A percentile compares a stretch with the other conserved stretches of the same genome.
Evolutionary conservation across 1,284 basidiomycete species (phyloP).

Genomic region (Moesziomyces sp.): DNA sequence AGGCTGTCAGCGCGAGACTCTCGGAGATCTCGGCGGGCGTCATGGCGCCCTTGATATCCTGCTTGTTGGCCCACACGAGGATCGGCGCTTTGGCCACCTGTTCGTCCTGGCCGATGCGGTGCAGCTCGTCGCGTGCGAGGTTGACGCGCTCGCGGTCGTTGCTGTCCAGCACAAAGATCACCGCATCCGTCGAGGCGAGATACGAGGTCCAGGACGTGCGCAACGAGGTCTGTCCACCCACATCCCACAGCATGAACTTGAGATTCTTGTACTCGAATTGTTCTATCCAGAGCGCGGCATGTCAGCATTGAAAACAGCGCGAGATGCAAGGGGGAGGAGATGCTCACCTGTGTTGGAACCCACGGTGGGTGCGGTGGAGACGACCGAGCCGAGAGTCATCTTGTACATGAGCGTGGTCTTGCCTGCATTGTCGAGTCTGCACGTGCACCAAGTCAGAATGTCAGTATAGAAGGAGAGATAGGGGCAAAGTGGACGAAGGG

Average conservation of each 20-base stretch:
- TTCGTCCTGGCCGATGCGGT: conserved; percentile 67
- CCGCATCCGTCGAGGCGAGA: conserved; percentile 69
- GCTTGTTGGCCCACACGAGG: conserved; percentile 71
- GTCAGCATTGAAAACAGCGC: neutral
- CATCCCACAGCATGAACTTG: conserved; percentile 70
- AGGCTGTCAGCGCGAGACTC: conserved; percentile 70
- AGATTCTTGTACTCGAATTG: conserved; percentile 71
- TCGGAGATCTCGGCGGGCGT: conserved; percentile 71
- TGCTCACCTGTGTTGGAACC: conserved; percentile 68
- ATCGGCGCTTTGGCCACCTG: conserved; percentile 69
- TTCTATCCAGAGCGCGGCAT: conserved; percentile 11
- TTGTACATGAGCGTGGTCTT: conserved; percentile 71
- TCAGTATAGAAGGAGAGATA: neutral
- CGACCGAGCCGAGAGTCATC: conserved; percentile 71
- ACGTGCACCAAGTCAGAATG: neutral
- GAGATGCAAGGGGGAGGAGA: neutral
- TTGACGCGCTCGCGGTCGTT: conserved; percentile 70
- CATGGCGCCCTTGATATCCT: conserved; percentile 69
- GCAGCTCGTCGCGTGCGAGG: conserved; percentile 70
- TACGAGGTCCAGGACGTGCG: conserved; percentile 70
- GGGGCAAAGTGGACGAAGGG: neutral
- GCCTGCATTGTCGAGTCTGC: conserved; percentile 70
- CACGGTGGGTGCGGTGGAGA: conserved; percentile 71
- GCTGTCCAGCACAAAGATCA: conserved; percentile 72
- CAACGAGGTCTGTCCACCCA: conserved; percentile 71